Percentiles rank a stretch among this genome's conserved stretches.
phyloP scores from a whole-genome alignment of 129 eudicot genomes.

The Tanacetum coccineum region DNA sequence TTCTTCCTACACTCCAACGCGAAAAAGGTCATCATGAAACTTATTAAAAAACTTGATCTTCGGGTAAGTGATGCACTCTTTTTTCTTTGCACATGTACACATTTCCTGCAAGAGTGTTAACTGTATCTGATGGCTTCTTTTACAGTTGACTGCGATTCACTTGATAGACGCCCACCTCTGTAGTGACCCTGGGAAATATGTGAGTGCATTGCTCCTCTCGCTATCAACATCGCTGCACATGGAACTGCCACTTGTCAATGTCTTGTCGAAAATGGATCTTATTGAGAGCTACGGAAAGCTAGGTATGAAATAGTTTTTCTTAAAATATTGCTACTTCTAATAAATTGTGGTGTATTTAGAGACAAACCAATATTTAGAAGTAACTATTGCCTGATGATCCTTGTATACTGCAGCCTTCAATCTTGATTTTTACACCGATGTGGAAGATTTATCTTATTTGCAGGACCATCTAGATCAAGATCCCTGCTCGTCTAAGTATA shows the following conservation, averaged over 20 bases:
- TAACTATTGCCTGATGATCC: neutral
- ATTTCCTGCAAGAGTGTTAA: conserved; percentile 11
- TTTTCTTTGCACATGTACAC: neutral
- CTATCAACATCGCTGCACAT: conserved; percentile 85
- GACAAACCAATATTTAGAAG: neutral
- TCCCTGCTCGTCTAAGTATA: conserved; percentile 83
- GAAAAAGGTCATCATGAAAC: conserved; percentile 71
- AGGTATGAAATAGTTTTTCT: conserved; percentile 36
- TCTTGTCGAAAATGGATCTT: conserved; percentile 83
- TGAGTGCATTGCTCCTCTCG: conserved; percentile 86
- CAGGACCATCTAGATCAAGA: conserved; percentile 74
- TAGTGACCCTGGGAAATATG: conserved; percentile 87
- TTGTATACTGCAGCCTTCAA: conserved; percentile 63
- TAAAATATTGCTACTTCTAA: neutral
- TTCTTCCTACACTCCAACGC: conserved; percentile 90
- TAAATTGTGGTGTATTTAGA: neutral
- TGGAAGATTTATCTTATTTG: conserved; percentile 76
- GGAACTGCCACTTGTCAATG: conserved; percentile 80
- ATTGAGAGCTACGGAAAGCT: conserved; percentile 87
- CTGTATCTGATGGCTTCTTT: neutral
- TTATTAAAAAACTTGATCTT: conserved; percentile 70
- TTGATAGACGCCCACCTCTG: conserved; percentile 93
- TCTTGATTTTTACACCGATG: conserved; percentile 95
- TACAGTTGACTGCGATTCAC: conserved; percentile 88
- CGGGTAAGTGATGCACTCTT: conserved; percentile 39